A percentile compares a stretch with the other conserved stretches of the same genome.
These are phyloP conservation scores for Populus hybrid DNA, from an alignment of 441 rosid species.

Conservation along the genomic window DNA sequence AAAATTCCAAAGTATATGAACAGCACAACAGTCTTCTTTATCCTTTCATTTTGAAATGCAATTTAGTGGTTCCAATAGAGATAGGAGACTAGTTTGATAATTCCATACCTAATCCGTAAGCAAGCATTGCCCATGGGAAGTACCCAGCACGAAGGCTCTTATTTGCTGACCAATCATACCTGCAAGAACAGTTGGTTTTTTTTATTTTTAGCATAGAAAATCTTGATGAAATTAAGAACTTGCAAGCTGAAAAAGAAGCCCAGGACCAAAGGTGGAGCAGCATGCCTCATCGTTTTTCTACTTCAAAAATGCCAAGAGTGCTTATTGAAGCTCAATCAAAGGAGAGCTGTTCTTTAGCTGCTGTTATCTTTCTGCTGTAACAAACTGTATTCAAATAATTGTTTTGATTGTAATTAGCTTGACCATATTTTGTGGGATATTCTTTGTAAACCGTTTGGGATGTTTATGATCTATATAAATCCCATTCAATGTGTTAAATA, in stretches of 20 bases:
- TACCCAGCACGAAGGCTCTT: constrained; percentile 83
- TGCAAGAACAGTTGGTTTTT: constrained; percentile 25
- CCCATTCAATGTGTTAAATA: no score
- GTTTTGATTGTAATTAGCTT: no score
- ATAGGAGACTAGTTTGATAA: constrained; percentile 3
- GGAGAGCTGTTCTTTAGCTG: no score
- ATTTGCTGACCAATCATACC: constrained; percentile 90
- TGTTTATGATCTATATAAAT: no score
- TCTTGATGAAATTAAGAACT: neutral
- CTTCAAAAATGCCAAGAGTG: neutral
- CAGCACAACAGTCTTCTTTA: neutral
- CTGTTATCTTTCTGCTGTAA: no score
- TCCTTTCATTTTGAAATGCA: neutral
- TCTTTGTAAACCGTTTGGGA: no score
- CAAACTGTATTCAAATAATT: no score
- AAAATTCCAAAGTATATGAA: neutral
- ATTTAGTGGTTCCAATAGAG: neutral
- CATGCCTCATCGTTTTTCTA: neutral
- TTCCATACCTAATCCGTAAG: constrained; percentile 81
- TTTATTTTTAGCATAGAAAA: constrained; percentile 4
- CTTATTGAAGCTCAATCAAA: no score
- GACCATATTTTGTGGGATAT: no score
- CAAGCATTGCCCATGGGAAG: constrained; percentile 87
- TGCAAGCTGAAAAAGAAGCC: no score
- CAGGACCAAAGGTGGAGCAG: neutral